Conservation (phyloP, 2,329 filamentous ascomycete species). For the Pseudogymnoascus sp. region DNA sequence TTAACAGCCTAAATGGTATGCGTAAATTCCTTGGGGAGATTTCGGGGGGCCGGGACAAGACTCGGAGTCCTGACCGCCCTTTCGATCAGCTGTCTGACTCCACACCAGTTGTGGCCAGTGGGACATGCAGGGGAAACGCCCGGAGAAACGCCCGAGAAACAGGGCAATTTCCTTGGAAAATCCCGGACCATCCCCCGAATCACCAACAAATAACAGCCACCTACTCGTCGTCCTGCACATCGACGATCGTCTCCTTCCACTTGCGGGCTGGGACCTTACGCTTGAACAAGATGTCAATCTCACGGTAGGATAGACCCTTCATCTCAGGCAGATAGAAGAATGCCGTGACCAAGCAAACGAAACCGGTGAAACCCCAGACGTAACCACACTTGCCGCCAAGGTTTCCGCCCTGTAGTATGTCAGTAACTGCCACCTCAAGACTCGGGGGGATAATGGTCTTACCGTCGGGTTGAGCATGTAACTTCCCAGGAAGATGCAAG, state of each 20-base stretch:
- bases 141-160: neutral
- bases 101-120: neutral
- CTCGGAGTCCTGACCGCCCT: no score
- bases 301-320: conserved; percentile 39
- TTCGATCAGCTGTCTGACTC: no score
- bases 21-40: neutral
- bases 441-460: conserved; percentile 18
- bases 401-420: conserved; percentile 17
- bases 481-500: conserved; percentile 55
- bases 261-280: conserved; percentile 29
- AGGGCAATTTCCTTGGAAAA: neutral
- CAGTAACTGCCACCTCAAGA: conserved; percentile 18
- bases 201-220: conserved; percentile 13
- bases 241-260: conserved; percentile 46
- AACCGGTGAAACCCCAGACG: neutral
- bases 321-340: conserved; percentile 40
- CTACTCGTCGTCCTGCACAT: conserved; percentile 57
- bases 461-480: conserved; percentile 53
- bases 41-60: no score
- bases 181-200: neutral
- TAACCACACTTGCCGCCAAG: neutral
- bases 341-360: conserved; percentile 15
- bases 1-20: neutral
- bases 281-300: conserved; percentile 44
- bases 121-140: neutral